Base-by-base conservation (phyloP, 148 eudicot genomes). In the Vaccinium vitisidaea region DNA sequence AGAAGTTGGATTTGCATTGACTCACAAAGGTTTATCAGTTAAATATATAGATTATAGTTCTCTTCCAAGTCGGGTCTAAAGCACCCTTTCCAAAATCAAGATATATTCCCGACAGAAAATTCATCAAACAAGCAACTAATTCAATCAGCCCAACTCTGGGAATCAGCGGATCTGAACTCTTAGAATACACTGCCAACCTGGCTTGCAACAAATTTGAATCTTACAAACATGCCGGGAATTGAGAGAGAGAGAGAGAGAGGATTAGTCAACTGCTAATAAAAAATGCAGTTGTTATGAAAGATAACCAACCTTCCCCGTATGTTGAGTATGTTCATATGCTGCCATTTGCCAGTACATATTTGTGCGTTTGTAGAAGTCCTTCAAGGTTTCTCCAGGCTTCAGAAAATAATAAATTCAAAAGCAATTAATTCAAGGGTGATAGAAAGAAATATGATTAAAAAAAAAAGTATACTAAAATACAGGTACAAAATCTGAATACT, bases 271-370 rank as follows among this genome's bases (percentile, higher is more conserved):
- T 25, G 9, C 16, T 36, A 39, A 30, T 58, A 43, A 54, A 30
- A 27, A 53, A 80, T 78, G 52, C 32, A 43, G 27, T 85, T 27
- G 12, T 27, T 54, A 32, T 23, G 58, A 23, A 73, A 73, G 74
- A 83, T 70, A 84, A 84, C 87, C 87, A 78, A 97, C 99, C 92
- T 97, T 97, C 86, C 99, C 99, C 65, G 99, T 97, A 89, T 97
- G 99, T 87, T 93, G 98, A 63, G 99, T 97, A 86, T 96, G 99
- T 85, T 97, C 99, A 87, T 97, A 90, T 30, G 99, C 99, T 39
- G 99, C 99, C 98, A 95, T 97, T 94, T 95, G 99, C 99, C 99
- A 95, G 85, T 97, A 97, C 90, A 88, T 86, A 89, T 90, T 93
- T 54, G 99, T 97, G 56, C 99, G 98, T 75, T 90, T 94, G 88